Conservation (phyloP, 164 flowering plant species). For the Piper longum region DNA sequence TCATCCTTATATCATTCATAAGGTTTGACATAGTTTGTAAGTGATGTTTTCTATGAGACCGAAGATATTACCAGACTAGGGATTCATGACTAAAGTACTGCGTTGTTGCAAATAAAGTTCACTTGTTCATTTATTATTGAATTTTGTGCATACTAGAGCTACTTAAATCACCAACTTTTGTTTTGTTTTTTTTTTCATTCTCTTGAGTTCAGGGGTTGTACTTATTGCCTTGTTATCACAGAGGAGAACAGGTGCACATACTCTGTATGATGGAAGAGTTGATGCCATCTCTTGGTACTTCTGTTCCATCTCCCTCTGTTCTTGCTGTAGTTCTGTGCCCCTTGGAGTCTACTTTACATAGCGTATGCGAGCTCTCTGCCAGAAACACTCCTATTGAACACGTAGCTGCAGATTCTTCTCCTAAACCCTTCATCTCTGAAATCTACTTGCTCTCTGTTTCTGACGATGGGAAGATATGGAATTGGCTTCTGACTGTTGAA, state of each 20-base stretch:
- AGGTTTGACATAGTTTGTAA: too few species aligned
- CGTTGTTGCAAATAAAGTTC: background rate
- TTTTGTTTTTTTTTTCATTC: background rate
- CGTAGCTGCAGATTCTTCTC: slow-evolving; percentile 38
- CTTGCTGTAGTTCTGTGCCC: slow-evolving; percentile 57
- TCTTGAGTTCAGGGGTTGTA: slow-evolving; percentile 14
- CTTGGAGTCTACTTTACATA: slow-evolving; percentile 63
- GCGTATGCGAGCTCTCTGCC: slow-evolving; percentile 44
- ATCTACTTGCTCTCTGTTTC: slow-evolving; percentile 67
- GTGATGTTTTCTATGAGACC: too few species aligned
- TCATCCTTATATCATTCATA: too few species aligned
- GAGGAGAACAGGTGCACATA: slow-evolving; percentile 83
- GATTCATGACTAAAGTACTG: background rate
- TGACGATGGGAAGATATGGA: slow-evolving; percentile 98
- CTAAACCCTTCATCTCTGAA: slow-evolving; percentile 44
- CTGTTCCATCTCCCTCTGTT: slow-evolving; percentile 76
- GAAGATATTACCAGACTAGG: too few species aligned
- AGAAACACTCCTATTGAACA: slow-evolving; percentile 33
- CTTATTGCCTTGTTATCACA: slow-evolving; percentile 31
- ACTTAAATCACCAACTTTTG: background rate
- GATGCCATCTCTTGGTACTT: slow-evolving; percentile 80
- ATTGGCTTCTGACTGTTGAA: slow-evolving; percentile 81
- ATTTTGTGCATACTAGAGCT: background rate
- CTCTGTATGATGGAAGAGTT: slow-evolving; percentile 83
- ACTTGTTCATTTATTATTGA: background rate